Conservation (phyloP, 176 grass and related monocot species). For the Oryza glumipatula region DNA sequence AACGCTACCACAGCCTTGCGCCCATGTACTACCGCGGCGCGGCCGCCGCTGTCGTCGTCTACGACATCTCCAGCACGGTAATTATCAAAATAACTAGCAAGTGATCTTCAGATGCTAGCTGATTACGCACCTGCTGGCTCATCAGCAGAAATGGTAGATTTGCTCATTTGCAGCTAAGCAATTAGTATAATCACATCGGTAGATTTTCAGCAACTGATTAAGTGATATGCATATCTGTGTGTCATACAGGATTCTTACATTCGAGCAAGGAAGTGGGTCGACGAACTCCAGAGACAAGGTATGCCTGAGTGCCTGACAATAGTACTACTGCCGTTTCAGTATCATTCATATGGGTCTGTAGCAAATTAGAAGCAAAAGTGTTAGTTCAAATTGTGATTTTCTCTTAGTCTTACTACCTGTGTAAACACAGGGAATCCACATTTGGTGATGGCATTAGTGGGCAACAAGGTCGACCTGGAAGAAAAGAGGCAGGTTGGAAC, state of each 20-base stretch:
- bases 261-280: constrained; percentile 62
- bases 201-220: not conserved
- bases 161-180: not conserved
- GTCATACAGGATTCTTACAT: constrained; percentile 56
- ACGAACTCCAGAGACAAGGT: constrained; percentile 74
- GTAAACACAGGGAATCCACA: constrained; percentile 57
- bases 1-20: constrained; percentile 77
- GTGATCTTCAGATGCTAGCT: not conserved
- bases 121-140: not conserved
- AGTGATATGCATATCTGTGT: not conserved
- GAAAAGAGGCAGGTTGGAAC: constrained; percentile 55
- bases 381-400: not conserved
- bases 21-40: constrained; percentile 89
- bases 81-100: not conserved
- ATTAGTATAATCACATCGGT: not conserved
- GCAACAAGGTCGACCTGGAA: constrained; percentile 79
- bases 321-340: no score
- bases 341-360: not conserved
- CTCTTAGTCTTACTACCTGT: not conserved
- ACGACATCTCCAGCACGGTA: constrained; percentile 72
- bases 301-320: no score
- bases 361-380: not conserved
- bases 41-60: constrained; percentile 74
- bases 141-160: no score
- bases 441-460: constrained; percentile 72